Base-by-base conservation (phyloP, 202 grass and related monocot genomes). In the Digitaria exilis region DNA sequence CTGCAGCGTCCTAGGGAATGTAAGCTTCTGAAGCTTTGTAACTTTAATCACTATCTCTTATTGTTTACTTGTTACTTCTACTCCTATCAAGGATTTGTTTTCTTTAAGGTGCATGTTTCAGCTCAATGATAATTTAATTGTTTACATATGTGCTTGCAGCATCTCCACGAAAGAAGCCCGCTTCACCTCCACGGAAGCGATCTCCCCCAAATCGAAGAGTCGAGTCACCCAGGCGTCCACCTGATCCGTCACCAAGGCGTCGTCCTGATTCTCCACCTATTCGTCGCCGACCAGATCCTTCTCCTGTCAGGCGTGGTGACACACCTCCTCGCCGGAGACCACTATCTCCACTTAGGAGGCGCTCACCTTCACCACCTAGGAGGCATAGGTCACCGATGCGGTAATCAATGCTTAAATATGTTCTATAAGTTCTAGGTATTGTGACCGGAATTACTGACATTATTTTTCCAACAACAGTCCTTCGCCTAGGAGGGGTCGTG, bases 401-500 rank as follows among this genome's bases (percentile, higher is more conserved):
- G 96, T 96, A 71, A 94, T 81, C 58, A 73, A 64, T 67, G 6
- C 72, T 35, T 28, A 8, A n/a, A 56, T 82, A 25, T 22, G 41
- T n/a, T 78, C 32, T 5, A 25, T 85, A 22, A 52, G 29, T 89
- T 7, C 82, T 61, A 2, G n/a, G 22, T 49, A 13, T 42, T 54
- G 24, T 82, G 7, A 42, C 9, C 44, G 0, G 44, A 80, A 71
- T 32, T 75, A 28, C 35, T 90, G 37, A 87, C 37, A 26, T 0
- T 84, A 39, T 88, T 78, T 79, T 77, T 8, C 19, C 79, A 73
- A 90, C 65, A 61, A 77, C 71, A 97, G 91, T 35, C 69, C 71
- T 74, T 90, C 96, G 85, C 91, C 91, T 80, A 95, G 96, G 87
- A 90, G 91, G 77, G 79, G 83, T 24, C 89, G 92, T 85, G 90